phyloP scores from a whole-genome alignment of 495 filamentous ascomycete species.

The Parathielavia hyrcaniae region DNA sequence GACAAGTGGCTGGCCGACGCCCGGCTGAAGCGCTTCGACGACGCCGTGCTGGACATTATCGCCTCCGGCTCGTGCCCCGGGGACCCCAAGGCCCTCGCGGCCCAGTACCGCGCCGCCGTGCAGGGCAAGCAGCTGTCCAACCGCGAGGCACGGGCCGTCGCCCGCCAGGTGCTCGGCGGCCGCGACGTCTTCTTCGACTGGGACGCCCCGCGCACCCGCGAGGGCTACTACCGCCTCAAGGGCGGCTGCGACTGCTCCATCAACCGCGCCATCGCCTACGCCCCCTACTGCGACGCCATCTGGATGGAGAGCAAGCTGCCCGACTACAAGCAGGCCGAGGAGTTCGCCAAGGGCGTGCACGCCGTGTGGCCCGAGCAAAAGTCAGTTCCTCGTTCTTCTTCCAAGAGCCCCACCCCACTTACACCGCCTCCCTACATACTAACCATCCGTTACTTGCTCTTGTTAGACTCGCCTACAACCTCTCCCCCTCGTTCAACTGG shows the following conservation, averaged over 20 bases:
- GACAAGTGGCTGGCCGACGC: conserved; percentile 79
- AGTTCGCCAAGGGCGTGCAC: conserved; percentile 92
- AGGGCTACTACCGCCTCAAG: conserved; percentile 88
- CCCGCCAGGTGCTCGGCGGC: conserved; percentile 77
- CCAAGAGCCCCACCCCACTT: background rate
- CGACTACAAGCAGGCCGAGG: conserved; percentile 84
- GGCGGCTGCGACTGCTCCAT: conserved; percentile 89
- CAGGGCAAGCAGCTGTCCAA: conserved; percentile 73
- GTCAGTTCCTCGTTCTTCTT: conserved; percentile 43
- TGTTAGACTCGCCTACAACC: conserved; percentile 82
- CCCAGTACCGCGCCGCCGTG: conserved; percentile 56
- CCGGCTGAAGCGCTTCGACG: conserved; percentile 82
- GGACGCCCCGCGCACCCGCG: conserved; percentile 82
- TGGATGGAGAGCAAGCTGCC: conserved; percentile 99
- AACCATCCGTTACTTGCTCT: background rate
- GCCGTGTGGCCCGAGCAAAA: conserved; percentile 95
- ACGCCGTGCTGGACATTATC: conserved; percentile 81
- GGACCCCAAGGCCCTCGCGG: conserved; percentile 61
- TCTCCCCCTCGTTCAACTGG: conserved; percentile 99
- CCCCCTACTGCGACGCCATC: conserved; percentile 88
- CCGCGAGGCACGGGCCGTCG: conserved; percentile 72
- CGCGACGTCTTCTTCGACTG: conserved; percentile 86
- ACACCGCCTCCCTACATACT: too few species aligned
- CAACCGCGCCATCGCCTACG: conserved; percentile 86
- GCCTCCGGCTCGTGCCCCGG: conserved; percentile 43